Conservation (phyloP, 257 asterid genomes). For the Parsonsia alboflavescens region DNA sequence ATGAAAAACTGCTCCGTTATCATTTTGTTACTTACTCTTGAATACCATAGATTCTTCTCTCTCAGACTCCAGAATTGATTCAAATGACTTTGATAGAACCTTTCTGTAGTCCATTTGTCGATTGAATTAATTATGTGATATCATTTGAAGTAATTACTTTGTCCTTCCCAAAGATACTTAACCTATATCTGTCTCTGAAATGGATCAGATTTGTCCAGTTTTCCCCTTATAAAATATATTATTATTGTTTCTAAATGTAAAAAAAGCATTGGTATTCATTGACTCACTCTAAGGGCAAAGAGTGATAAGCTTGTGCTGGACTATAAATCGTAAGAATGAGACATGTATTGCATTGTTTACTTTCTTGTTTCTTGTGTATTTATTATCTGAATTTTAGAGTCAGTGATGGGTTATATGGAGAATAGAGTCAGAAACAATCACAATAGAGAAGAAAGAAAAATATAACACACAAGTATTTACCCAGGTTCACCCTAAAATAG, state of each 20-base stretch:
- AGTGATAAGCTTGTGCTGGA: not conserved
- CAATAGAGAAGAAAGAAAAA: too few species aligned
- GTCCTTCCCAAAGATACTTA: too few species aligned
- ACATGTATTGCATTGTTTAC: not conserved
- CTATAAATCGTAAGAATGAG: not conserved
- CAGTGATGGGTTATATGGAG: not conserved
- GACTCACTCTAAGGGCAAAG: too few species aligned
- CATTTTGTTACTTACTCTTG: not conserved
- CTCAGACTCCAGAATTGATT: not conserved
- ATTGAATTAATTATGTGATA: not conserved
- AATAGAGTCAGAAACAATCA: too few species aligned
- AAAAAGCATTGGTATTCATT: not conserved
- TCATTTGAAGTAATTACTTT: not conserved
- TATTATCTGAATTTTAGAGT: not conserved
- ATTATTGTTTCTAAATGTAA: not conserved
- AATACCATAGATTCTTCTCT: not conserved
- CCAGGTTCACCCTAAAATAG: too few species aligned
- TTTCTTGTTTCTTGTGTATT: not conserved
- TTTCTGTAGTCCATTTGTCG: not conserved
- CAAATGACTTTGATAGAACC: not conserved
- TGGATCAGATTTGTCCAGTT: not conserved
- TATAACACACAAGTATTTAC: too few species aligned
- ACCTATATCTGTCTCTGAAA: not conserved
- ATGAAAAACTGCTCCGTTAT: conserved; percentile 5
- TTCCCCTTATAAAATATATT: not conserved